Conservation (phyloP, 1,284 basidiomycete genomes). For the Ganoderma lucidum region DNA sequence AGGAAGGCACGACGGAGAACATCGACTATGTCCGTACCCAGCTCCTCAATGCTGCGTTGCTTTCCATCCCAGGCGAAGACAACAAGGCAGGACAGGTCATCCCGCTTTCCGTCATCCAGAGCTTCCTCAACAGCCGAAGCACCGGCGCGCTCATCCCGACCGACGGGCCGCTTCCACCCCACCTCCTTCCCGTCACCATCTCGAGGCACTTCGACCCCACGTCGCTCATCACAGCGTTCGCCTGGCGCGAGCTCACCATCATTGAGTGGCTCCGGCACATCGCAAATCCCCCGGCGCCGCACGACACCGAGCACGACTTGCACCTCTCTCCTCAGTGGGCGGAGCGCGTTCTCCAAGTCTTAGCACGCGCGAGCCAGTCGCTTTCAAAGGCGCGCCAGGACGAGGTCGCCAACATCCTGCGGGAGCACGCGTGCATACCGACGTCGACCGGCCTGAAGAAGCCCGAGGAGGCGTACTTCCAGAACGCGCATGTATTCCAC, state of each 20-base stretch:
- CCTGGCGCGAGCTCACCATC: conserved; percentile 85
- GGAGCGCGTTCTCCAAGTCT: conserved; percentile 79
- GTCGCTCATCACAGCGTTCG: conserved; percentile 69
- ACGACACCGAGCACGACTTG: conserved; percentile 70
- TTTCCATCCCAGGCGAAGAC: conserved; percentile 54
- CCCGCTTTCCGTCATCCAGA: conserved; percentile 74
- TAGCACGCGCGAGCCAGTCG: conserved; percentile 83
- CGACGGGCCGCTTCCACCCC: conserved; percentile 84
- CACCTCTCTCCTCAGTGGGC: conserved; percentile 78
- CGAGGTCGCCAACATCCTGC: conserved; percentile 67
- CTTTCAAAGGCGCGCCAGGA: conserved; percentile 66
- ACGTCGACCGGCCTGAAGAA: conserved; percentile 81
- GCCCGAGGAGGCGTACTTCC: conserved; percentile 88
- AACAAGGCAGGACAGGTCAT: conserved; percentile 61
- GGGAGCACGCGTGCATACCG: conserved; percentile 80
- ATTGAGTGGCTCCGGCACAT: conserved; percentile 83
- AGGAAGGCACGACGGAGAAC: conserved; percentile 53
- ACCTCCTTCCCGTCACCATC: conserved; percentile 78
- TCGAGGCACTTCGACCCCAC: conserved; percentile 70
- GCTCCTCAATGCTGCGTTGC: conserved; percentile 75
- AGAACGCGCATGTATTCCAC: conserved; percentile 87
- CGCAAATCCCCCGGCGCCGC: conserved; percentile 53
- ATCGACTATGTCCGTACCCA: conserved; percentile 61
- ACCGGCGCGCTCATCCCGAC: conserved; percentile 72
- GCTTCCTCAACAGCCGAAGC: conserved; percentile 76